Conservation (phyloP, 768 basidiomycete species). For the Tricholoma flavovirens region DNA sequence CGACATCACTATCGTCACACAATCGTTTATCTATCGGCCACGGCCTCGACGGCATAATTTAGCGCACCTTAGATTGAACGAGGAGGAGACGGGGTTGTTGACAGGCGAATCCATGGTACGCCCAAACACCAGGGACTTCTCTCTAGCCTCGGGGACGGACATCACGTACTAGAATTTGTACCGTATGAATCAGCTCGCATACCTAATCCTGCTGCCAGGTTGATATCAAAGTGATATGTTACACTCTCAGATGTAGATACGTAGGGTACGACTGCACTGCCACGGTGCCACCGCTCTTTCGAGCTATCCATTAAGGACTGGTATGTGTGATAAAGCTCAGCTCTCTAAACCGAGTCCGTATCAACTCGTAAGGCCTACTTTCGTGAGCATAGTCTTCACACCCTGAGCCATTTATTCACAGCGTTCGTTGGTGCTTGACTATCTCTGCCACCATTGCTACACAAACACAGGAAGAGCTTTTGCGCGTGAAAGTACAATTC, state of each 20-base stretch:
- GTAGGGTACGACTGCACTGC: not conserved
- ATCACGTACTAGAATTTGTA: conserved; percentile 24
- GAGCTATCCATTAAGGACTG: too few relatives aligned
- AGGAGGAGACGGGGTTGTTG: conserved; percentile 47
- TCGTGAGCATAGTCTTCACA: not conserved
- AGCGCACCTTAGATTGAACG: conserved; percentile 27
- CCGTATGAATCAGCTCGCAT: conserved; percentile 6
- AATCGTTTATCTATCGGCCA: conserved; percentile 73
- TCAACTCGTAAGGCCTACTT: conserved; percentile 34
- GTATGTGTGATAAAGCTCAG: conserved; percentile 4
- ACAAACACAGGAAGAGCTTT: conserved; percentile 68
- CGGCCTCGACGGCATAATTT: conserved; percentile 33
- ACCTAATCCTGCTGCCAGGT: not conserved
- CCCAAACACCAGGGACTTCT: conserved; percentile 18
- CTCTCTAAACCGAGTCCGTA: conserved; percentile 33
- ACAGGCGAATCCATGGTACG: conserved; percentile 34
- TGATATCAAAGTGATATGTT: not conserved
- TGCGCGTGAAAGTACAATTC: conserved; percentile 52
- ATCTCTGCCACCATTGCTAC: conserved; percentile 70
- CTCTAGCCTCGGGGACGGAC: conserved; percentile 34
- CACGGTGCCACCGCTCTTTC: not conserved
- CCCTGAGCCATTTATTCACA: conserved; percentile 21
- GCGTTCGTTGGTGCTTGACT: conserved; percentile 70
- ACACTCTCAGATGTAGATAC: not conserved
- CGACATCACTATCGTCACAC: conserved; percentile 86